Percentiles rank a stretch among this genome's conserved stretches.
These are phyloP conservation scores for Metschnikowia chrysomelidarum DNA, from an alignment of 805 yeast species.

Conservation along the genomic window DNA sequence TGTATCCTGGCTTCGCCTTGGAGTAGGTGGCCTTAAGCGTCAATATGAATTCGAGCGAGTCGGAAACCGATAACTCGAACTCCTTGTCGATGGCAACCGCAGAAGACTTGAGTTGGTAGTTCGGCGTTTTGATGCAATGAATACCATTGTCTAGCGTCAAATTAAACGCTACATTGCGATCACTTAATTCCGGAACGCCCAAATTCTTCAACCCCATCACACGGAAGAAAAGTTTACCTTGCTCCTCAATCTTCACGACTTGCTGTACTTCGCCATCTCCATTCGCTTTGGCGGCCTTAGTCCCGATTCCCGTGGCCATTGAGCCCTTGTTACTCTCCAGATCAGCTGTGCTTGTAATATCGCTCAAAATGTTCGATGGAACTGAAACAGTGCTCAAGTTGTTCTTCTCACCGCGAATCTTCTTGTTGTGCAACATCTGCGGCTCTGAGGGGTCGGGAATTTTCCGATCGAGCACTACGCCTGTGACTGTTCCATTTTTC, in stretches of 20 bases:
- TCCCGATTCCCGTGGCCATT: not conserved
- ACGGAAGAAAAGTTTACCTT: conserved; percentile 56
- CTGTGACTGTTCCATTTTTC: conserved; percentile 29
- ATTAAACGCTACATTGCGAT: conserved; percentile 48
- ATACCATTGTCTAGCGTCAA: conserved; percentile 75
- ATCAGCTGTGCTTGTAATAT: not conserved
- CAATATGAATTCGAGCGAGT: conserved; percentile 59
- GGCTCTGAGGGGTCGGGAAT: not conserved
- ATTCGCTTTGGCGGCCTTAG: not conserved
- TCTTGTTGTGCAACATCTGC: conserved; percentile 4
- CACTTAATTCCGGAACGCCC: conserved; percentile 44
- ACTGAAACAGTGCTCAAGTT: conserved; percentile 33
- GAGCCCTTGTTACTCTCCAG: not conserved
- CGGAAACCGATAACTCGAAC: conserved; percentile 65
- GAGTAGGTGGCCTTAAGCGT: conserved; percentile 69
- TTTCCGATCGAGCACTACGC: conserved; percentile 19
- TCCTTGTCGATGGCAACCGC: conserved; percentile 58
- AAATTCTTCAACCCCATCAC: conserved; percentile 47
- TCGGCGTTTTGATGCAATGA: conserved; percentile 69
- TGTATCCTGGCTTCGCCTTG: conserved; percentile 47
- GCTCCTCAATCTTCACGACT: conserved; percentile 24
- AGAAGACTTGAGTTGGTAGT: conserved; percentile 36
- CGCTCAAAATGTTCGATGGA: conserved; percentile 19
- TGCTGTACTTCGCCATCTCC: not conserved
- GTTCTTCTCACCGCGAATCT: conserved; percentile 10